Conservation (phyloP, 371 early-diverging fungal species). For the Encephalitozoon romaleae region DNA sequence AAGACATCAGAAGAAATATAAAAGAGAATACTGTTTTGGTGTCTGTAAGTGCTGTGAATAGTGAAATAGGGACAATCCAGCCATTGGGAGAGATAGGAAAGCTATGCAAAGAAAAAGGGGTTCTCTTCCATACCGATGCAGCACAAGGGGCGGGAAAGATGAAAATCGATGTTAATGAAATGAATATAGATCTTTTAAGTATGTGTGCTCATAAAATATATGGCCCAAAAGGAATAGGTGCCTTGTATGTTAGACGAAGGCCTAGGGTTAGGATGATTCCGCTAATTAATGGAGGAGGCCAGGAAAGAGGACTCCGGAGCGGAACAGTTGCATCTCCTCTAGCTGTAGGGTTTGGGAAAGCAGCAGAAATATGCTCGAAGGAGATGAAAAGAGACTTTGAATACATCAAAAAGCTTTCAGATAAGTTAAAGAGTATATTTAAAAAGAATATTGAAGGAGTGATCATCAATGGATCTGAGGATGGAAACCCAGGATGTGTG, state of each 20-base stretch:
- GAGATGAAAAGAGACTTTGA: slow-evolving; percentile 71
- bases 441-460: slow-evolving; percentile 29
- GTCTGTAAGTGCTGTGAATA: slow-evolving; percentile 94
- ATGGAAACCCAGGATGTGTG: slow-evolving; percentile 68
- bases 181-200: slow-evolving; percentile 88
- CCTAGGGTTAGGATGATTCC: slow-evolving; percentile 88
- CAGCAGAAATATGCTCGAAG: slow-evolving; percentile 71
- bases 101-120: slow-evolving; percentile 54
- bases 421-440: slow-evolving; percentile 34
- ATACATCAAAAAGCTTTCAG: slow-evolving; percentile 33
- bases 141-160: slow-evolving; percentile 97
- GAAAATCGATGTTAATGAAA: slow-evolving; percentile 80
- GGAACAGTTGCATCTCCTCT: slow-evolving; percentile 92
- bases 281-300: slow-evolving; percentile 87
- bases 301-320: slow-evolving; percentile 89
- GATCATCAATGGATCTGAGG: slow-evolving; percentile 37
- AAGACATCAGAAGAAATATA: slow-evolving; percentile 70
- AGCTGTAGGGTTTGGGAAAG: slow-evolving; percentile 87
- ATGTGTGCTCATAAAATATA: slow-evolving; percentile 97
- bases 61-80: slow-evolving; percentile 94
- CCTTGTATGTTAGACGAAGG: slow-evolving; percentile 82
- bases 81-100: slow-evolving; percentile 81
- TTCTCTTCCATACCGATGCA: slow-evolving; percentile 76
- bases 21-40: slow-evolving; percentile 79
- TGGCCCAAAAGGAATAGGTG: slow-evolving; percentile 95